Evolutionary conservation across 2,329 filamentous ascomycete genomes (phyloP).

Genomic region (Aureobasidium sp.): DNA sequence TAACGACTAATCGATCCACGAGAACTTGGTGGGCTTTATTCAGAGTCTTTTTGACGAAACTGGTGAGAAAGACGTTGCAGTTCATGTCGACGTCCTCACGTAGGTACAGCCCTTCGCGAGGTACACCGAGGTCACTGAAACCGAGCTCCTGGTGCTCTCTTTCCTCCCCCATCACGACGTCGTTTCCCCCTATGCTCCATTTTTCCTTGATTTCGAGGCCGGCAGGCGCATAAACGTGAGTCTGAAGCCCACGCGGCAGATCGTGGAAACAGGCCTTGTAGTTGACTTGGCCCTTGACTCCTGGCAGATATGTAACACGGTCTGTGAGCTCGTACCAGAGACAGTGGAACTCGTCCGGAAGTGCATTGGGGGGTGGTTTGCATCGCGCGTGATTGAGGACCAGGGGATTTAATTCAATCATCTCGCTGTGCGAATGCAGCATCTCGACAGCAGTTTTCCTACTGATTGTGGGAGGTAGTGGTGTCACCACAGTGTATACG

Average conservation of each 20-base stretch:
- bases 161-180: constrained; percentile 33
- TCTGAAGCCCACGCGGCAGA: constrained; percentile 62
- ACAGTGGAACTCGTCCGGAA: constrained; percentile 61
- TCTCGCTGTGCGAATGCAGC: constrained; percentile 67
- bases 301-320: constrained; percentile 65
- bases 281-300: constrained; percentile 57
- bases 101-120: constrained; percentile 63
- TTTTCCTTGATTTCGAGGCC: constrained; percentile 70
- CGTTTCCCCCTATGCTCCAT: constrained; percentile 65
- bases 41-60: constrained; percentile 74
- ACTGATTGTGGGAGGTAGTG: constrained; percentile 59
- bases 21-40: constrained; percentile 65
- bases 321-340: constrained; percentile 76
- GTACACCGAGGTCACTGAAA: constrained; percentile 40
- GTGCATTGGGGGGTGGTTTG: constrained; percentile 55
- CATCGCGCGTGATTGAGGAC: constrained; percentile 64
- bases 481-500: constrained; percentile 71
- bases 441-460: constrained; percentile 64
- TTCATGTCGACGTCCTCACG: constrained; percentile 79
- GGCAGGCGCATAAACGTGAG: constrained; percentile 74
- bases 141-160: constrained; percentile 40
- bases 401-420: constrained; percentile 83
- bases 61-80: constrained; percentile 67
- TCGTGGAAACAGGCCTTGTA: constrained; percentile 79
- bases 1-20: constrained; percentile 41